Percentiles rank a stretch among this genome's conserved stretches.
Evolutionary conservation across 2,329 filamentous ascomycete species (phyloP).

Genomic region (Aspergillus puulaauensis): DNA sequence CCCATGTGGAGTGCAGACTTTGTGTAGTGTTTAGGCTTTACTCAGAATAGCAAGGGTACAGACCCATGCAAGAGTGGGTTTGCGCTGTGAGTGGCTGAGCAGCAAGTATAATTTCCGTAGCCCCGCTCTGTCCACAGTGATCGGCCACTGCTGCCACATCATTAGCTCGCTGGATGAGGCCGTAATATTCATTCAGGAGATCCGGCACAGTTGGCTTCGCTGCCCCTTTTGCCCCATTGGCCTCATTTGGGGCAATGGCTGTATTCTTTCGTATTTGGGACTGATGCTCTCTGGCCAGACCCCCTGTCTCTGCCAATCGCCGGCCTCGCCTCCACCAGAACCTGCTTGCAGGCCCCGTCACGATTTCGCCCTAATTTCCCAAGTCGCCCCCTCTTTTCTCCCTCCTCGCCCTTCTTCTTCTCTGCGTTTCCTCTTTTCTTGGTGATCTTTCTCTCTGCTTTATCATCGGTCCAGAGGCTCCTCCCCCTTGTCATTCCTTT

Average conservation of each 20-base stretch:
- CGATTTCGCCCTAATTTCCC: conserved; percentile 12
- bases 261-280: too few relatives aligned
- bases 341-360: conserved; percentile 5
- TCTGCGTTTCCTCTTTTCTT: conserved; percentile 8
- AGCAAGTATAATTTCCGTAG: conserved; percentile 5
- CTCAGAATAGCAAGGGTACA: not conserved
- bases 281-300: conserved; percentile 2
- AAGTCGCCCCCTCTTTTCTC: conserved; percentile 9
- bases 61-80: not conserved
- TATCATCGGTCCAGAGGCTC: conserved; percentile 21
- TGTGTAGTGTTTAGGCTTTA: conserved; percentile 3
- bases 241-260: not conserved
- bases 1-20: not conserved
- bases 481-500: conserved; percentile 16
- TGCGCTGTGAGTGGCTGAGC: not conserved
- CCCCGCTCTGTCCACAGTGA: not conserved
- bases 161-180: not conserved
- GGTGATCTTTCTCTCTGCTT: conserved; percentile 12
- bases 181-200: not conserved
- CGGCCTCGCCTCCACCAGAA: conserved; percentile 3
- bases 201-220: too few relatives aligned
- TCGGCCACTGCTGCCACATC: not conserved
- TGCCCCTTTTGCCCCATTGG: not conserved
- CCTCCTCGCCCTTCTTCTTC: conserved; percentile 8
- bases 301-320: conserved; percentile 10